Conservation (phyloP, 176 grass and related monocot species). For the Lolium rigidum region DNA sequence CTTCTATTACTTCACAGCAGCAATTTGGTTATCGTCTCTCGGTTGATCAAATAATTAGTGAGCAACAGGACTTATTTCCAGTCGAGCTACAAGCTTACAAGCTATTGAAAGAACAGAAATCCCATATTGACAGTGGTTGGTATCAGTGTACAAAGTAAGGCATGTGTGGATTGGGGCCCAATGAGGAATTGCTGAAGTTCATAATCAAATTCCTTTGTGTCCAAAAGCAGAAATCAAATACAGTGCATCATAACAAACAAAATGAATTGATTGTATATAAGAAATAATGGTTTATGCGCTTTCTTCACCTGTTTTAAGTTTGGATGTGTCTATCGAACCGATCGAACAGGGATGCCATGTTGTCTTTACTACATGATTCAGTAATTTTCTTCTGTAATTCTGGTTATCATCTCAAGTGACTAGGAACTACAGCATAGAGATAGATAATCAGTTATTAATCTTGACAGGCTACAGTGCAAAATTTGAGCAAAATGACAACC, state of each 20-base stretch:
- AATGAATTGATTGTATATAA: background rate
- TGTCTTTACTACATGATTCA: background rate
- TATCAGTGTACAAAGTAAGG: background rate
- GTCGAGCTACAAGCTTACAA: background rate
- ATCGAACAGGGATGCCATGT: background rate
- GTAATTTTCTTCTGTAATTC: background rate
- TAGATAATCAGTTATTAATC: background rate
- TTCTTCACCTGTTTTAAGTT: background rate
- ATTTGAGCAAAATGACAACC: background rate
- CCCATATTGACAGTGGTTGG: background rate
- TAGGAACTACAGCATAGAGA: background rate
- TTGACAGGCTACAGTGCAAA: background rate
- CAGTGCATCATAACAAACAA: background rate
- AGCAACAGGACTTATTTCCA: background rate
- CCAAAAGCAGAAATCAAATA: background rate
- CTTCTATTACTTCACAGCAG: constrained; percentile 4
- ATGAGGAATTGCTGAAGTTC: background rate
- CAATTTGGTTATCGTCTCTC: background rate
- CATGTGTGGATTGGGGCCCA: background rate
- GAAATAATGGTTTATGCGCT: background rate
- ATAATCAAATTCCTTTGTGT: background rate
- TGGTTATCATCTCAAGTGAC: background rate
- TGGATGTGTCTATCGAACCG: background rate
- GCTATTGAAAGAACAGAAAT: background rate
- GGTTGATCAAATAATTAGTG: constrained; percentile 2